phyloP scores from a whole-genome alignment of 1,284 basidiomycete species.

The Trametes hirsuta region DNA sequence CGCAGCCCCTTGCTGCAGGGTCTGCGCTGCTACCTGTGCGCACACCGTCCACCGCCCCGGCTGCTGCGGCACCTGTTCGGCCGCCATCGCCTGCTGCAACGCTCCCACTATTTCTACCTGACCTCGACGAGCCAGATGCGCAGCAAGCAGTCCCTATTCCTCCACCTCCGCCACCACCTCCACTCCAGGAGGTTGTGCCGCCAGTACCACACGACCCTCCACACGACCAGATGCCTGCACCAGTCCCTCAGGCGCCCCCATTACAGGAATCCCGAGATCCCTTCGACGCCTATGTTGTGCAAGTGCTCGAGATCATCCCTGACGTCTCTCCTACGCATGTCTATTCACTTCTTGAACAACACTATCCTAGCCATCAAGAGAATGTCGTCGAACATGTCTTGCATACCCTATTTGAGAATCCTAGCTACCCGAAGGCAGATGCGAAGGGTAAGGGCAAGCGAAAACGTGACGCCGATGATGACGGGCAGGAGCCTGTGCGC shows the following conservation, averaged over 20 bases:
- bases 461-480: conserved; percentile 39
- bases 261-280: conserved; percentile 4
- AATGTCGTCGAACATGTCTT: conserved; percentile 57
- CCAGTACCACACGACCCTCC: neutral
- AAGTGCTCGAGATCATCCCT: conserved; percentile 68
- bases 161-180: neutral
- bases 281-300: conserved; percentile 40
- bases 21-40: neutral
- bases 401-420: conserved; percentile 62
- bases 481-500: conserved; percentile 12
- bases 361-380: conserved; percentile 35
- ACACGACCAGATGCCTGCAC: neutral
- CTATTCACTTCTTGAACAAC: conserved; percentile 46
- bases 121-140: neutral
- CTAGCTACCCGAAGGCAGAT: conserved; percentile 61
- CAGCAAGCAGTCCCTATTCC: neutral
- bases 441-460: conserved; percentile 55
- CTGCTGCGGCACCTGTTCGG: too few species aligned
- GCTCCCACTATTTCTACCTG: conserved; percentile 16
- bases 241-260: too few species aligned
- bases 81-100: neutral
- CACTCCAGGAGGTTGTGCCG: neutral
- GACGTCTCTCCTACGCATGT: conserved; percentile 62
- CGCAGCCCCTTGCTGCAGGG: neutral
- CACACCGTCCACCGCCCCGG: neutral